These are phyloP conservation scores for Escallonia rubra DNA, from an alignment of 129 eudicot species.

Conservation along the genomic window DNA sequence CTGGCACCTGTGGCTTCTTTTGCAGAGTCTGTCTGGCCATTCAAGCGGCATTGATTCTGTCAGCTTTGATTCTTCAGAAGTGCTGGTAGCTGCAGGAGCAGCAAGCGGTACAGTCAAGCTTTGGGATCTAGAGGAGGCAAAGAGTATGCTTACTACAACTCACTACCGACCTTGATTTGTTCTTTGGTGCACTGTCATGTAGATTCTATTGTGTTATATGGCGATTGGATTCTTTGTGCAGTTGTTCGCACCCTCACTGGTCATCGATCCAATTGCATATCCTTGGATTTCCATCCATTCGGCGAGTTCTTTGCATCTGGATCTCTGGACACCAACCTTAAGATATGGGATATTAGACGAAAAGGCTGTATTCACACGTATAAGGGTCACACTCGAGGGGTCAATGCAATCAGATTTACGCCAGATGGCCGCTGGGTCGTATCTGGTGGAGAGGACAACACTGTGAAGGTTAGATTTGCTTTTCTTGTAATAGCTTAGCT, in stretches of 20 bases:
- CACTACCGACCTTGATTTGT: not conserved
- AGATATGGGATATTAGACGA: constrained; percentile 97
- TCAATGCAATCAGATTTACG: constrained; percentile 88
- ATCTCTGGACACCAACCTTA: constrained; percentile 87
- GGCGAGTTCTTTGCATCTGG: constrained; percentile 99
- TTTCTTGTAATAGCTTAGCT: not conserved
- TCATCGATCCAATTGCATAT: constrained; percentile 92
- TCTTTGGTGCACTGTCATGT: constrained; percentile 3
- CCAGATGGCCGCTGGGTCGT: constrained; percentile 99
- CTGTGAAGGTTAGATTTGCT: constrained; percentile 61
- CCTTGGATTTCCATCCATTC: constrained; percentile 95
- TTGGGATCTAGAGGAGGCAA: constrained; percentile 98
- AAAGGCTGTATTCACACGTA: constrained; percentile 97
- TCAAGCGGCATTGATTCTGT: constrained; percentile 99
- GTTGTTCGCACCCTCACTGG: constrained; percentile 97
- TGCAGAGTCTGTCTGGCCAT: constrained; percentile 96
- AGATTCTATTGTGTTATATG: not conserved
- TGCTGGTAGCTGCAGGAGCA: constrained; percentile 93
- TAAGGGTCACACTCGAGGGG: constrained; percentile 97
- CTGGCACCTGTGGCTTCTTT: constrained; percentile 7
- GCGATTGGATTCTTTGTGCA: constrained; percentile 16
- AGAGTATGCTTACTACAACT: constrained; percentile 48
- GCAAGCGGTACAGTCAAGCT: constrained; percentile 99
- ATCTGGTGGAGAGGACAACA: constrained; percentile 98
- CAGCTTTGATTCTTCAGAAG: constrained; percentile 96